These are phyloP conservation scores for Hordeum pubiflorum DNA, from an alignment of 202 grass and related monocot genomes.

Conservation along the genomic window DNA sequence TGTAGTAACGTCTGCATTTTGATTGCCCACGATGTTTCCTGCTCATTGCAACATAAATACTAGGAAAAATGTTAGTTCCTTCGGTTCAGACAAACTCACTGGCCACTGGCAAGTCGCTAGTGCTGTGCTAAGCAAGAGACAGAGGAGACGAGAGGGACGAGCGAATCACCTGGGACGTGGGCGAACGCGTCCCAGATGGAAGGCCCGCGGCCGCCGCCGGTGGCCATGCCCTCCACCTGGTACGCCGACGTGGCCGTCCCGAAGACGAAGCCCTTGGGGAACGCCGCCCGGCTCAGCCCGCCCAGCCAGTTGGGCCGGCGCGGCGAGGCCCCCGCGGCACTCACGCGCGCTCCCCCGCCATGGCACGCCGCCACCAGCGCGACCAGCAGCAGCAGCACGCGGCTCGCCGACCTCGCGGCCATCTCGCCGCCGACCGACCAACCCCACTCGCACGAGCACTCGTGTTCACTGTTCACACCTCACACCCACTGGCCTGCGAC, in stretches of 20 bases:
- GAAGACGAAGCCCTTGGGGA: slow-evolving; percentile 72
- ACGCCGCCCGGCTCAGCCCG: slow-evolving; percentile 47
- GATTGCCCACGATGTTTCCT: slow-evolving; percentile 51
- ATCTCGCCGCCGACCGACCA: neutral
- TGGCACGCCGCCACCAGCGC: slow-evolving; percentile 13
- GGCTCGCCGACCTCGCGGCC: neutral
- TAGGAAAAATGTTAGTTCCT: neutral
- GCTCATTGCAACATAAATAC: neutral
- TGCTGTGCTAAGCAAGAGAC: neutral
- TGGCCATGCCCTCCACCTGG: slow-evolving; percentile 76
- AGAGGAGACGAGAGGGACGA: no score
- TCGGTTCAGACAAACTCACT: no score
- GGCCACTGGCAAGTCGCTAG: no score
- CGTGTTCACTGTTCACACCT: neutral
- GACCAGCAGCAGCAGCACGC: slow-evolving; percentile 1
- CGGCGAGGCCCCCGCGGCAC: neutral
- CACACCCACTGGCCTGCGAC: neutral
- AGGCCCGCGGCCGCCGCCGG: slow-evolving; percentile 52
- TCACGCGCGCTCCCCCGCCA: neutral
- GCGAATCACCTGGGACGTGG: slow-evolving; percentile 32
- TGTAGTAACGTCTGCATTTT: slow-evolving; percentile 57
- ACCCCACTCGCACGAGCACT: no score
- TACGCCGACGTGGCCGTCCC: slow-evolving; percentile 76
- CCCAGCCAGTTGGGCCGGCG: slow-evolving; percentile 15
- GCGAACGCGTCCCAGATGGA: slow-evolving; percentile 61